phyloP scores from a whole-genome alignment of 2,329 filamentous ascomycete genomes.

The Talaromyces sp. region DNA sequence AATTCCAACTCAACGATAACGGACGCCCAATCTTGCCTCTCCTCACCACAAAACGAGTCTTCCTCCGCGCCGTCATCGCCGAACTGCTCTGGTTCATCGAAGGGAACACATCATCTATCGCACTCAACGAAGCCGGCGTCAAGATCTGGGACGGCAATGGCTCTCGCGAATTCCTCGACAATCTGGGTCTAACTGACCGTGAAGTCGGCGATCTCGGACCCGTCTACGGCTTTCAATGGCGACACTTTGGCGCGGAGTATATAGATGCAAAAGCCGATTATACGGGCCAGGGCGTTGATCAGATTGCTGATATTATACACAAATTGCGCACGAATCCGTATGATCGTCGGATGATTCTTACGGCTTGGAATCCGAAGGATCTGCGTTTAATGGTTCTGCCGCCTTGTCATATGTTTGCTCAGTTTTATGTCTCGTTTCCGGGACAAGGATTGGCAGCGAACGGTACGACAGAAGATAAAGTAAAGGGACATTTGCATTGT shows the following conservation, averaged over 20 bases:
- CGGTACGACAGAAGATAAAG: constrained; percentile 32
- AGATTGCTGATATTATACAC: constrained; percentile 81
- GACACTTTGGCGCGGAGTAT: constrained; percentile 93
- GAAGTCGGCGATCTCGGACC: constrained; percentile 86
- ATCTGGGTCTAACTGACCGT: constrained; percentile 72
- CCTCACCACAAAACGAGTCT: constrained; percentile 95
- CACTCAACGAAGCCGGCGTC: constrained; percentile 72
- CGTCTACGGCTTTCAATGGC: constrained; percentile 98
- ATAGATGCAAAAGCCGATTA: constrained; percentile 75
- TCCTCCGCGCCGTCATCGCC: constrained; percentile 79
- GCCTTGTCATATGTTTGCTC: constrained; percentile 96
- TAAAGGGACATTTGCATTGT: constrained; percentile 71
- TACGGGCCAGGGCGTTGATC: constrained; percentile 81
- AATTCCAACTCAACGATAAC: constrained; percentile 63
- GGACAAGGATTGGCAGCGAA: constrained; percentile 20
- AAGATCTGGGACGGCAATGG: constrained; percentile 99
- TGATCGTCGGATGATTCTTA: constrained; percentile 83
- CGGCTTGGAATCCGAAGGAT: constrained; percentile 89
- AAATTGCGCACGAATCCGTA: constrained; percentile 81
- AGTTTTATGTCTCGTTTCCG: constrained; percentile 85
- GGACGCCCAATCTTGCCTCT: constrained; percentile 71
- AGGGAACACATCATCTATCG: constrained; percentile 71
- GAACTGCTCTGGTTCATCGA: constrained; percentile 96
- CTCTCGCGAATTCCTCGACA: constrained; percentile 82
- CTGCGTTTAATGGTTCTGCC: constrained; percentile 83